Evolutionary conservation across 305 asterid species (phyloP), one percentile per base, ranked within the genome.

Genomic region (Fraxinus sp.): DNA sequence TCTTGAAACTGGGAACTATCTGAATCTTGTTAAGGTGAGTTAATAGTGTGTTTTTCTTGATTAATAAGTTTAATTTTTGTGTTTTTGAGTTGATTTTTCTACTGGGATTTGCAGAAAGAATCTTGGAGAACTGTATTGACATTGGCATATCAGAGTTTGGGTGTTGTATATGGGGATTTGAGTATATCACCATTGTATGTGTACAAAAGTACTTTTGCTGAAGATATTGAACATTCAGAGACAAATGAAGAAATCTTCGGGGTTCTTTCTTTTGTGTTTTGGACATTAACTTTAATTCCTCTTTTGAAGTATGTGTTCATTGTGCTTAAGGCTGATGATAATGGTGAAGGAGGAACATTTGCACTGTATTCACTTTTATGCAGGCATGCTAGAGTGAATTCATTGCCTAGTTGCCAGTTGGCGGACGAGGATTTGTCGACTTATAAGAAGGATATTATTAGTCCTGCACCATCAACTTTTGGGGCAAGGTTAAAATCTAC

Each of bases 301-400:
- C 88, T 95, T 3, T 71, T 95, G 52, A 95, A 95, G 74, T 95
- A 95, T 86, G 98, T 95, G 73, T 94, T 94, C 84, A 92, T 95
- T 85, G 98, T 94, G 78, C 89, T 95, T 28, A 94, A 88, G 79
- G 99, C 99, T 83, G 98, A 95, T 93, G 99, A 95, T 87, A 94
- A 92, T 82, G 99, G 99, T n/a, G 99, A 96, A 89, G 99, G 99
- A 7, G 99, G 99, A 81, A 96, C 99, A 72, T 96, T 96, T 91
- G 99, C 99, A 5, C 77, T 96, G 78, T 96, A 96, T 85, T 94
- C 99, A 74, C 89, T 94, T 16, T 55, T 96, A 7, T 96, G 98
- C 18, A 87, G 99, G 57, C 97, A 96, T 88, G 97, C 98, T 66
- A 91, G 89, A 76, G 96, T 95, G 32, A 93, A 89, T 86, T 85